phyloP scores from a whole-genome alignment of 257 asterid species.

The Scutellaria baicalensis region DNA sequence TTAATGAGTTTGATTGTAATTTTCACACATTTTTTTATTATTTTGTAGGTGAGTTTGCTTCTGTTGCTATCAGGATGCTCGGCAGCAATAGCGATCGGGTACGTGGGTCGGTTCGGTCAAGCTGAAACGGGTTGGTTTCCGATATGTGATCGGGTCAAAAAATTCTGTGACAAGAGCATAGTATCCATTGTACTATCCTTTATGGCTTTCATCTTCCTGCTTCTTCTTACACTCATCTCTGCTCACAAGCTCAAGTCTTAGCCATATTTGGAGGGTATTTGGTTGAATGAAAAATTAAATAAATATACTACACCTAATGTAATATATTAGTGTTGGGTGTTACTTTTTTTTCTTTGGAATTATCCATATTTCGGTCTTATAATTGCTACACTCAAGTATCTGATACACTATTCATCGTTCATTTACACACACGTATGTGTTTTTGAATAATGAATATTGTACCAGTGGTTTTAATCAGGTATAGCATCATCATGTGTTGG shows the following conservation, averaged over 20 bases:
- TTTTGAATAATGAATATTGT: too few species aligned
- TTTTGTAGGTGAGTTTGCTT: conserved; percentile 26
- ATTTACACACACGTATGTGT: neutral
- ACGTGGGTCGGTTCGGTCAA: conserved; percentile 34
- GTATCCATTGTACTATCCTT: conserved; percentile 22
- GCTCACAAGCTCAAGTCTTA: conserved; percentile 34
- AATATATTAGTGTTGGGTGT: neutral
- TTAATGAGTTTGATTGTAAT: neutral
- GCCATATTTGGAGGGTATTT: neutral
- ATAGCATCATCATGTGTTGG: neutral
- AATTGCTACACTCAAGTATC: too few species aligned
- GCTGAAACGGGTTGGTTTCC: conserved; percentile 22
- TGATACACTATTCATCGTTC: neutral
- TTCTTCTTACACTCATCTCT: conserved; percentile 26
- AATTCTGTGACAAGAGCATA: conserved; percentile 25
- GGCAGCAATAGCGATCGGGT: conserved; percentile 34
- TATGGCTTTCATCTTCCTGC: conserved; percentile 25
- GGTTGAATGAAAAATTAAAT: too few species aligned
- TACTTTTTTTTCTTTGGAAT: neutral
- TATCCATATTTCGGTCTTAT: neutral
- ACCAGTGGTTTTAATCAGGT: neutral
- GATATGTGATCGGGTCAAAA: conserved; percentile 26
- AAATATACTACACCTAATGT: neutral
- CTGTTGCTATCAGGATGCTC: conserved; percentile 37
- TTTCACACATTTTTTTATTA: neutral